Base-by-base conservation (phyloP, 2,329 filamentous ascomycete species). In the Diaporthe ampelina region DNA sequence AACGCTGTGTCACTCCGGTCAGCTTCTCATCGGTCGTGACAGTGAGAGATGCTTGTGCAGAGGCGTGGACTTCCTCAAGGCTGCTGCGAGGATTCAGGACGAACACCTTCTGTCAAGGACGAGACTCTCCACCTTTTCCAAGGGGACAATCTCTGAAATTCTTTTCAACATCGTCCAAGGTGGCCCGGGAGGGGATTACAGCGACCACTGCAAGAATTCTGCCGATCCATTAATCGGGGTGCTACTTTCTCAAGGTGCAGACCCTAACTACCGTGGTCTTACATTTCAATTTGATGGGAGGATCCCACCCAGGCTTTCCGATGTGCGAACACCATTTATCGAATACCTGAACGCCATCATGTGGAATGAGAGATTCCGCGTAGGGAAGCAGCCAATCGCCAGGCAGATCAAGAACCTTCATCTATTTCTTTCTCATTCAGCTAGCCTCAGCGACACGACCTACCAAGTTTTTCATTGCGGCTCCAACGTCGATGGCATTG, bases 241-340 rank as follows among this genome's bases (percentile, higher is more conserved):
- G 35, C 21, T 59, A 13, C 57, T 59, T 24, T 29, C 3, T 40
- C 21, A 59, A 17, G 57, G 32, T 3, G 57, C 57, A 7, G 57
- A 59, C 15, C 57, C 57, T 4, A 59, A 59, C 11, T 59, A 32
- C 32, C 29, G 7, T 7, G 21, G 57, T 9, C 3, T 11, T 19
- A 59, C 3, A 8, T 32, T 32, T 10, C 4, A 4, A 7, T 3
- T 1, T 2, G 15, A 6, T 5, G 40, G 6, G 17, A 5, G 4
- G 11, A 17, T 2, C 1, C 1, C 7, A 9, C 9, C 1, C 19
- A 1, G 11, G 3, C 29, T 4, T 32, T 5, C 10, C n/a, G 4
- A 58, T n/a, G 19, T 15, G 32, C 19, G 11, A 4, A 59, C 57
- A 24, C 35, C 35, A 40, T 59, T 59, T 24, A 59, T 32, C 10